Evolutionary conservation across 768 basidiomycete genomes (phyloP).

Genomic region (Suillus sp.): DNA sequence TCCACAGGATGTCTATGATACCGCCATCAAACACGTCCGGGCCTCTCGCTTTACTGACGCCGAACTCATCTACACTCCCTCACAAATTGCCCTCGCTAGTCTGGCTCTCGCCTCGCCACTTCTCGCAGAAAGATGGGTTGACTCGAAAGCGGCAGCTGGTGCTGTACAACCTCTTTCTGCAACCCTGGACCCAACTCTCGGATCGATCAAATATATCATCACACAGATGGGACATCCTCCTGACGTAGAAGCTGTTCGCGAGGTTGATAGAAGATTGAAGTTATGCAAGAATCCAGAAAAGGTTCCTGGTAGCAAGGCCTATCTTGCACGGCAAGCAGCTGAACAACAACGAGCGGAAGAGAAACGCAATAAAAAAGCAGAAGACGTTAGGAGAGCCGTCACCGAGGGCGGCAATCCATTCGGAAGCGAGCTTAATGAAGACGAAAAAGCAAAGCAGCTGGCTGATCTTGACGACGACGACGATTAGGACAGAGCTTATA

Average conservation of each 20-base stretch:
- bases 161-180: slow-evolving; percentile 18
- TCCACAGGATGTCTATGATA: slow-evolving; percentile 59
- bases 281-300: slow-evolving; percentile 97
- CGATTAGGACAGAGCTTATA: slow-evolving; percentile 26
- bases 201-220: slow-evolving; percentile 58
- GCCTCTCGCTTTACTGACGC: slow-evolving; percentile 88
- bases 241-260: slow-evolving; percentile 82
- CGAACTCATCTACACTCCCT: slow-evolving; percentile 89
- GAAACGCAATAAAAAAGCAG: slow-evolving; percentile 67
- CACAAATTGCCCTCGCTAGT: slow-evolving; percentile 88
- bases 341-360: slow-evolving; percentile 69
- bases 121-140: slow-evolving; percentile 63
- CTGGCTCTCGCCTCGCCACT: slow-evolving; percentile 65
- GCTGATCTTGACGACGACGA: slow-evolving; percentile 61
- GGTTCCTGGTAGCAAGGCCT: slow-evolving; percentile 86
- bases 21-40: slow-evolving; percentile 66
- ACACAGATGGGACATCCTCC: slow-evolving; percentile 57
- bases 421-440: slow-evolving; percentile 52
- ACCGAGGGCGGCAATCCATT: slow-evolving; percentile 67
- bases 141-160: slow-evolving; percentile 36
- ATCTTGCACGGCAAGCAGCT: slow-evolving; percentile 68
- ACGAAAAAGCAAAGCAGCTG: slow-evolving; percentile 25
- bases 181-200: slow-evolving; percentile 36
- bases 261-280: slow-evolving; percentile 84
- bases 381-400: slow-evolving; percentile 45